Evolutionary conservation across 2,329 filamentous ascomycete genomes (phyloP).

Genomic region (Stenocarpella maydis): DNA sequence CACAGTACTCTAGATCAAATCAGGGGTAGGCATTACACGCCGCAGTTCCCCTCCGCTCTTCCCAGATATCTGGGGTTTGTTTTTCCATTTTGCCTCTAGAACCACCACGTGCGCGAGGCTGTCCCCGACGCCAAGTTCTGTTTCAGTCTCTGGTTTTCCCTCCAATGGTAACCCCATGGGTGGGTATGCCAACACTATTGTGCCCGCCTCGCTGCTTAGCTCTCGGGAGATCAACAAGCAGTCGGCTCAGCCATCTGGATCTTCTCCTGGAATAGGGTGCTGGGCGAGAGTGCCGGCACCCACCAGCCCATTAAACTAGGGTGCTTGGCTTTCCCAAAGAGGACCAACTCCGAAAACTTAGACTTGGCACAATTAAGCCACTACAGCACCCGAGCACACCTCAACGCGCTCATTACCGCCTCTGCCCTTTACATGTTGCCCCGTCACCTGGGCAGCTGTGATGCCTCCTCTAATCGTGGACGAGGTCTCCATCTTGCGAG

Average conservation of each 20-base stretch:
- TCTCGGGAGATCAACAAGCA: constrained; percentile 23
- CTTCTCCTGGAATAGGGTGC: background rate
- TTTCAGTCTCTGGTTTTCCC: constrained; percentile 18
- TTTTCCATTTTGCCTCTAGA: background rate
- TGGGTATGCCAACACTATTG: too few relatives aligned
- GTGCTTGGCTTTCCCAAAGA: constrained; percentile 23
- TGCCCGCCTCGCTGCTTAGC: background rate
- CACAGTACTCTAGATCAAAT: background rate
- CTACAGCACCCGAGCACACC: background rate
- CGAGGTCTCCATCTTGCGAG: background rate
- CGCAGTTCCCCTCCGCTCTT: background rate
- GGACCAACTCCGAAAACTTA: background rate
- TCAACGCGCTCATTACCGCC: constrained; percentile 10
- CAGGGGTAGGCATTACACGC: background rate
- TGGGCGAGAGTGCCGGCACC: background rate
- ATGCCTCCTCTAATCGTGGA: background rate
- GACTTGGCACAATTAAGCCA: constrained; percentile 27
- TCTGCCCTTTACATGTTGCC: background rate
- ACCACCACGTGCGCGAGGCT: constrained; percentile 2
- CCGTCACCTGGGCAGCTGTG: background rate
- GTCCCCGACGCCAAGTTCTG: background rate
- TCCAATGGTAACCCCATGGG: background rate
- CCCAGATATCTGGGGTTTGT: background rate
- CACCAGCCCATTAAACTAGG: constrained; percentile 20
- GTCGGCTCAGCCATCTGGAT: constrained; percentile 9